Percentiles rank a stretch among this genome's conserved stretches.
Evolutionary conservation across 2,329 filamentous ascomycete genomes (phyloP).

Genomic region (Ilyonectria sp.): DNA sequence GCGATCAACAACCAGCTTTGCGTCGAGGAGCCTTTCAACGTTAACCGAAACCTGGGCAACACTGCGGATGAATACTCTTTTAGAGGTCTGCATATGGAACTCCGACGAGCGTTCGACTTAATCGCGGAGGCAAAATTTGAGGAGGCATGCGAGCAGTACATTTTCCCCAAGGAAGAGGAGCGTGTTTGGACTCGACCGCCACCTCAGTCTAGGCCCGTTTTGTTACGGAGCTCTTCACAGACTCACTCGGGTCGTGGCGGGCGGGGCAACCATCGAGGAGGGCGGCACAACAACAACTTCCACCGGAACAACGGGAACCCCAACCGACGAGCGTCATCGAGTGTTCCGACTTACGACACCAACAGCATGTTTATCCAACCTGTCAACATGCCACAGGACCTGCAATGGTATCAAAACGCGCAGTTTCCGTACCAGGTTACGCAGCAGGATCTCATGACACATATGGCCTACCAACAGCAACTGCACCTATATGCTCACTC

Average conservation of each 20-base stretch:
- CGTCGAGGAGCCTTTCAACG: slow-evolving; percentile 97
- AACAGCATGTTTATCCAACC: slow-evolving; percentile 62
- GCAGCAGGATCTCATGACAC: slow-evolving; percentile 58
- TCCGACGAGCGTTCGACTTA: slow-evolving; percentile 89
- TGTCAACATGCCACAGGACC: slow-evolving; percentile 63
- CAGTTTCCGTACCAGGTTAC: slow-evolving; percentile 59
- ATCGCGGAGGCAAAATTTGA: slow-evolving; percentile 84
- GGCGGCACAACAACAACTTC: slow-evolving; percentile 62
- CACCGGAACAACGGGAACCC: slow-evolving; percentile 59
- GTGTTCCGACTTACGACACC: slow-evolving; percentile 65
- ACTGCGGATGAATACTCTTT: slow-evolving; percentile 97
- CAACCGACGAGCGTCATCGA: slow-evolving; percentile 68
- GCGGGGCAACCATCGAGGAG: slow-evolving; percentile 65
- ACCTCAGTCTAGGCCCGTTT: slow-evolving; percentile 67
- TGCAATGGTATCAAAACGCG: slow-evolving; percentile 64
- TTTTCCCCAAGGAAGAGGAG: slow-evolving; percentile 88
- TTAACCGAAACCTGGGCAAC: slow-evolving; percentile 89
- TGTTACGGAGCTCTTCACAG: slow-evolving; percentile 74
- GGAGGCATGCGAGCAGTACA: slow-evolving; percentile 89
- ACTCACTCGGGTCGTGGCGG: slow-evolving; percentile 66
- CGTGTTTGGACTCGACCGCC: slow-evolving; percentile 72
- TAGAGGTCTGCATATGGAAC: slow-evolving; percentile 88
- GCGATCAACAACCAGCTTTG: slow-evolving; percentile 87
- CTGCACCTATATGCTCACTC: slow-evolving; percentile 55
- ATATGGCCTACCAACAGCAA: slow-evolving; percentile 57